Percentiles rank a stretch among this genome's conserved stretches.
phyloP scores from a whole-genome alignment of 805 yeast species.

The Candida andamanensis region DNA sequence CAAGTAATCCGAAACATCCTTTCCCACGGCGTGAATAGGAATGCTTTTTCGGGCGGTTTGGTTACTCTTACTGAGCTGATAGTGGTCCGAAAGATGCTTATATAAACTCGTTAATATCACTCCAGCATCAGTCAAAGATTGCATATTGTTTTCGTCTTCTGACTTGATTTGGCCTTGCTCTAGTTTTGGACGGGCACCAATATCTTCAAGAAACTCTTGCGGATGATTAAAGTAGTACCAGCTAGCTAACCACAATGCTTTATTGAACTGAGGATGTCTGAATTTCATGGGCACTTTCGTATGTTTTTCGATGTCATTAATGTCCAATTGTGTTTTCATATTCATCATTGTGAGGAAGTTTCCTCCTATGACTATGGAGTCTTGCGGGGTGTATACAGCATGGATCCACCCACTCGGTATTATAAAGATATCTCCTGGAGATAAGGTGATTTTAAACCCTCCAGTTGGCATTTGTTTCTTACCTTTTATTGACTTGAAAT shows the following conservation, averaged over 20 bases:
- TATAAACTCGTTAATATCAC: not conserved
- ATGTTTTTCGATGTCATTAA: slow-evolving; percentile 55
- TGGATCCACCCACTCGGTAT: slow-evolving; percentile 95
- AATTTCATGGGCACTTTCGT: slow-evolving; percentile 74
- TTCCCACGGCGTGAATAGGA: slow-evolving; percentile 28
- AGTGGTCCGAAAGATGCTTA: slow-evolving; percentile 25
- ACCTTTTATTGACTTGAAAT: slow-evolving; percentile 27
- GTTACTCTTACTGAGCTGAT: slow-evolving; percentile 27
- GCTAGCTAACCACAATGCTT: slow-evolving; percentile 65
- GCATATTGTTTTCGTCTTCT: slow-evolving; percentile 1
- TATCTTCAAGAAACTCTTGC: slow-evolving; percentile 16
- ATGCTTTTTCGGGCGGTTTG: slow-evolving; percentile 29
- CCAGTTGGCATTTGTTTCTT: slow-evolving; percentile 21
- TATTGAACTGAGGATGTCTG: slow-evolving; percentile 72
- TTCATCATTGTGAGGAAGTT: slow-evolving; percentile 69
- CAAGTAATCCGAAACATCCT: slow-evolving; percentile 19
- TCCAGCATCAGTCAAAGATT: slow-evolving; percentile 3
- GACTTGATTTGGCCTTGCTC: slow-evolving; percentile 1
- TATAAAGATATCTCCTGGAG: slow-evolving; percentile 67
- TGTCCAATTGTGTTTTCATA: slow-evolving; percentile 55
- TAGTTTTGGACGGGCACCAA: slow-evolving; percentile 6
- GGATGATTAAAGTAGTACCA: slow-evolving; percentile 33
- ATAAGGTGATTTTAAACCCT: slow-evolving; percentile 52
- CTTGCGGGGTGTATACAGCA: slow-evolving; percentile 78
- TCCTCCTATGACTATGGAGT: slow-evolving; percentile 83